Base-by-base conservation (phyloP, 1,284 basidiomycete species). In the Cerrena zonata region DNA sequence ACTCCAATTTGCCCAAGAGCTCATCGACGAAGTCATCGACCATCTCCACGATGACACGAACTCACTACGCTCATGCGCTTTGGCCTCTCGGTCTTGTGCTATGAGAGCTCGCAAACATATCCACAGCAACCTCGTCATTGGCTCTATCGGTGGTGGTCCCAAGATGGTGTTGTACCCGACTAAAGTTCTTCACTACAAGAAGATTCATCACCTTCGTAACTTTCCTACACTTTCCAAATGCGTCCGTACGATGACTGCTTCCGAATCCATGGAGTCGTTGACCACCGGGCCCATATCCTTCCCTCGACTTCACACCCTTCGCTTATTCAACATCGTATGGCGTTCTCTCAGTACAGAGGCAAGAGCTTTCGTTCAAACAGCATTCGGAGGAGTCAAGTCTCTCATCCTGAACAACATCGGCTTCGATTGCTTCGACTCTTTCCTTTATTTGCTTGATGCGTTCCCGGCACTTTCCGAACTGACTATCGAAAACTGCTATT, bases 11-110 rank as follows among this genome's bases (percentile, higher is more conserved):
- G 42, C 49, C 4, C 49, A 50, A 34, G 49, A 50, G 24, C 23
- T 50, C 25, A 38, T 50, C n/a, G 49, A 50, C 49, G 18, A 50
- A 13, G 43, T 50, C 21, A 50, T 50, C 34, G 49, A 50, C 30
- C 19, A 46, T 7, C 4, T 50, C 18, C n/a, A 46, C 12, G 44
- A 50, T 22, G 18, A 50, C 18, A 19, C 26, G 4, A 25, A 12
- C 5, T 12, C 49, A 19, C 24, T 50, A 12, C 18, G 27, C 11
- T 44, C 49, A 25, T 50, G 43, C 23, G n/a, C 43, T 4, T 30
- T 50, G 10, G 37, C 30, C 5, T 45, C 49, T 38, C 49, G 41
- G 11, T 7, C 25, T 22, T 50, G 49, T 26, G 7, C 23, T n/a
- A 44, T 30, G 13, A 43, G 49, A 5, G 11, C 13, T 25, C 11